Evolutionary conservation across 2,329 filamentous ascomycete genomes (phyloP).

Genomic region (Diplocarpon mali): DNA sequence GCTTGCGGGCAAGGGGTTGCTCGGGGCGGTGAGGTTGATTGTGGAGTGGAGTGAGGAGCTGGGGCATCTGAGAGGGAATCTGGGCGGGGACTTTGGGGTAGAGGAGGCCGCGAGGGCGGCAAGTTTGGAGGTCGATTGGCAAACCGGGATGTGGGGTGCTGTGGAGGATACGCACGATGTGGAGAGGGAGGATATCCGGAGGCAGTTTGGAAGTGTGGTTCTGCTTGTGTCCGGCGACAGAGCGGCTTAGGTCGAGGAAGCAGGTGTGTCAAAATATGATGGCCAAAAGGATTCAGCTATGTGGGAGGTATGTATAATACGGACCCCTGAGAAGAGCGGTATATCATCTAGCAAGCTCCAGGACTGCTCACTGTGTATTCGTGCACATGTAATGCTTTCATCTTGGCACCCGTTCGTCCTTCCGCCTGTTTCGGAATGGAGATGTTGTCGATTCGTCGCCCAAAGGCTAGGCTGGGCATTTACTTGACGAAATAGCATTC

Average conservation of each 20-base stretch:
- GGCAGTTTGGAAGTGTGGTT: constrained; percentile 81
- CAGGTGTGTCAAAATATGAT: too few species aligned
- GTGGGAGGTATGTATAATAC: too few species aligned
- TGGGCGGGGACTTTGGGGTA: constrained; percentile 51
- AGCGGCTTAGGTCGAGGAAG: neutral
- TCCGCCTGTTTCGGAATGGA: too few species aligned
- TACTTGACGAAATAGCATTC: too few species aligned
- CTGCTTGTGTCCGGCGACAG: constrained; percentile 58
- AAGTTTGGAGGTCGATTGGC: constrained; percentile 80
- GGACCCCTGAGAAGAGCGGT: too few species aligned
- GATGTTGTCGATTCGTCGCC: too few species aligned
- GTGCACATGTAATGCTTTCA: too few species aligned
- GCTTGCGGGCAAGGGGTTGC: constrained; percentile 76
- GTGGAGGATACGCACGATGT: constrained; percentile 97
- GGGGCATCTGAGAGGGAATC: constrained; percentile 34
- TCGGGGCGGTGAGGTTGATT: constrained; percentile 66
- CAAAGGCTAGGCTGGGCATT: too few species aligned
- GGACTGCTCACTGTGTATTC: too few species aligned
- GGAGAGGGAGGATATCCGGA: constrained; percentile 74
- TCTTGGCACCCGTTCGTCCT: too few species aligned
- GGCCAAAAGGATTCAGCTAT: too few species aligned
- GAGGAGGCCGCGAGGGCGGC: constrained; percentile 71
- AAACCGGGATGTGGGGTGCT: constrained; percentile 86
- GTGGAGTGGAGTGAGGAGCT: constrained; percentile 80
- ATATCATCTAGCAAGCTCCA: too few species aligned